These are phyloP conservation scores for Novymonas esmeraldas DNA, from an alignment of 208 protist species.

Conservation along the genomic window DNA sequence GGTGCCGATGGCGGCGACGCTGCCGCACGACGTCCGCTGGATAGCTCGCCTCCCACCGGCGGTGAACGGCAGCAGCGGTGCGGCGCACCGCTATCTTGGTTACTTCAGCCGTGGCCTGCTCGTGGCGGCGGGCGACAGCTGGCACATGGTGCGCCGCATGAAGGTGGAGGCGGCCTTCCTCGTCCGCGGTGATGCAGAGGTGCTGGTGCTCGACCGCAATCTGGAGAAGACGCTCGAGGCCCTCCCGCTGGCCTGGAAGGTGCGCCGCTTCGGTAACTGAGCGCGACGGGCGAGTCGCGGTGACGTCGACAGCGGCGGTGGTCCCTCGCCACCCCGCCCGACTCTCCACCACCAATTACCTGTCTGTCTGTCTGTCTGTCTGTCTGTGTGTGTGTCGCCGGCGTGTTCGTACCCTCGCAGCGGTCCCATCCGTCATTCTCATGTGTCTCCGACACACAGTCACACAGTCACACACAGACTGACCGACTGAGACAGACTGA, in stretches of 20 bases:
- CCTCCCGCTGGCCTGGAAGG: slow-evolving; percentile 89
- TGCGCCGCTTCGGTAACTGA: slow-evolving; percentile 92
- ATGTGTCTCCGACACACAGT: no score
- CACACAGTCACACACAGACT: no score
- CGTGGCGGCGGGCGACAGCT: slow-evolving; percentile 44
- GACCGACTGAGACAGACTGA: no score
- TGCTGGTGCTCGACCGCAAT: slow-evolving; percentile 82
- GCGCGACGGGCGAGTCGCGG: no score
- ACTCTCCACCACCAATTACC: no score
- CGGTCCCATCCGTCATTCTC: no score
- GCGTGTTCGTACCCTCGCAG: no score
- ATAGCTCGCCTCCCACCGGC: slow-evolving; percentile 27
- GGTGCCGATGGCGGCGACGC: slow-evolving; percentile 23
- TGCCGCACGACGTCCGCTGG: slow-evolving; percentile 55
- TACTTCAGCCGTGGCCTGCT: slow-evolving; percentile 80
- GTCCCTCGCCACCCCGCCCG: no score
- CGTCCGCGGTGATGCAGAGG: slow-evolving; percentile 42
- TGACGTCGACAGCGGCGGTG: no score
- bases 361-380: background rate
- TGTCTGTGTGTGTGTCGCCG: slow-evolving; percentile 3
- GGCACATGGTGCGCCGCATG: slow-evolving; percentile 75
- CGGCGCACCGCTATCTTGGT: slow-evolving; percentile 35
- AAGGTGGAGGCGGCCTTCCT: slow-evolving; percentile 75
- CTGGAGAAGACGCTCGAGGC: slow-evolving; percentile 79
- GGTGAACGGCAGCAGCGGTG: background rate